phyloP scores from a whole-genome alignment of 163 green algal species.

The Coccomyxa subellipsoidea region DNA sequence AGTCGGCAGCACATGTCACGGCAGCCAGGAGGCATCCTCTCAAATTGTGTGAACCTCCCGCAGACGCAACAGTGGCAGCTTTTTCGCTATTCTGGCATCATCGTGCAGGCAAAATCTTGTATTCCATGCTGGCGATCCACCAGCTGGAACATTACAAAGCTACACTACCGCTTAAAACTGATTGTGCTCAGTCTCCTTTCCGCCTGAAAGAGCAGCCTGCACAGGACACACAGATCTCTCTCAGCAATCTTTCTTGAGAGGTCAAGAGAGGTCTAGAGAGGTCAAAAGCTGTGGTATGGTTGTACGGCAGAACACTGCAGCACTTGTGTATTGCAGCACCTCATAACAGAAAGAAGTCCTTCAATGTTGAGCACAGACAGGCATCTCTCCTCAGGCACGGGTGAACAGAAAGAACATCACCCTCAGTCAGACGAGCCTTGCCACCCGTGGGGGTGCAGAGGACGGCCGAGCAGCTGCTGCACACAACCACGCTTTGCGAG shows the following conservation, averaged over 20 bases:
- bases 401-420: not conserved
- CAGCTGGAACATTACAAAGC: no score
- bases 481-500: constrained; percentile 90
- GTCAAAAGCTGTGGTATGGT: not conserved
- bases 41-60: no score
- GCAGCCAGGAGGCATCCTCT: no score
- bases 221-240: not conserved
- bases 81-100: no score
- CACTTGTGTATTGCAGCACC: no score
- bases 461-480: constrained; percentile 90
- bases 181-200: constrained; percentile 19
- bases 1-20: no score
- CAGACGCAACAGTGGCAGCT: no score
- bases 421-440: constrained; percentile 16
- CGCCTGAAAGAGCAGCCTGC: constrained; percentile 27
- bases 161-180: not conserved
- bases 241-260: not conserved
- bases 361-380: not conserved
- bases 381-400: not conserved
- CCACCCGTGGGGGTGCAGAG: constrained; percentile 93
- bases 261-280: not conserved
- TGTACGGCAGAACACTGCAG: not conserved
- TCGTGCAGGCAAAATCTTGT: no score
- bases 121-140: no score
- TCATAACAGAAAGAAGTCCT: no score